Conservation (phyloP, 1,284 basidiomycete genomes). For the Puccinia sorghi region DNA sequence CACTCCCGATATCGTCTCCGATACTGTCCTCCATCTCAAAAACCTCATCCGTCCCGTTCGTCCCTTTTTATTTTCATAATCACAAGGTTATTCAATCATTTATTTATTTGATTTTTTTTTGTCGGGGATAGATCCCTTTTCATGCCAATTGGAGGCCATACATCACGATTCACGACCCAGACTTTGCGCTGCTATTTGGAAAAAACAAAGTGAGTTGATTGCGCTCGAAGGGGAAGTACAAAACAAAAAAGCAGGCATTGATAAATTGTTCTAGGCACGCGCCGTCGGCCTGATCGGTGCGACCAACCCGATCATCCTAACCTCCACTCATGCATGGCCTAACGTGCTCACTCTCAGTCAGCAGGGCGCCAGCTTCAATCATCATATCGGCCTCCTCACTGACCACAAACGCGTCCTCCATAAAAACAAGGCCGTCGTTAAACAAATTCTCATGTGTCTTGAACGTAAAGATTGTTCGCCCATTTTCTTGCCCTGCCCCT, state of each 20-base stretch:
- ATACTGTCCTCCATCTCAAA: conserved; percentile 64
- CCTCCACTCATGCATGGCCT: conserved; percentile 86
- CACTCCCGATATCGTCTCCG: conserved; percentile 81
- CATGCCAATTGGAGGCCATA: conserved; percentile 87
- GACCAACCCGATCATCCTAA: conserved; percentile 91
- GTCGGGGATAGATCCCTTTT: conserved; percentile 62
- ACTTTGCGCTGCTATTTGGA: conserved; percentile 74
- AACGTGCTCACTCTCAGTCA: conserved; percentile 70
- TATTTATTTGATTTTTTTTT: too few species aligned
- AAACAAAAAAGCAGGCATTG: background rate
- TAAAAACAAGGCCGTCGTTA: conserved; percentile 39
- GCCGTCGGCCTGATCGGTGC: conserved; percentile 82
- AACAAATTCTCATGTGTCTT: conserved; percentile 20
- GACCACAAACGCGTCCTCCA: conserved; percentile 40
- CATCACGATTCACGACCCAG: conserved; percentile 91
- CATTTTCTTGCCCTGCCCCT: background rate
- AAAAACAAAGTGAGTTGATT: conserved; percentile 58
- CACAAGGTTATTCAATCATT: conserved; percentile 49
- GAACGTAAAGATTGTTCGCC: conserved; percentile 41
- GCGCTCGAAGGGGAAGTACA: background rate
- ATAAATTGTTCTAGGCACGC: conserved; percentile 66
- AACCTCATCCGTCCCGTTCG: conserved; percentile 79
- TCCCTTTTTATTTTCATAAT: background rate
- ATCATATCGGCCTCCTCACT: conserved; percentile 31
- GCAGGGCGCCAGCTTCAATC: conserved; percentile 32